Conservation (phyloP, 768 basidiomycete genomes). For the Termitomyces sp. region DNA sequence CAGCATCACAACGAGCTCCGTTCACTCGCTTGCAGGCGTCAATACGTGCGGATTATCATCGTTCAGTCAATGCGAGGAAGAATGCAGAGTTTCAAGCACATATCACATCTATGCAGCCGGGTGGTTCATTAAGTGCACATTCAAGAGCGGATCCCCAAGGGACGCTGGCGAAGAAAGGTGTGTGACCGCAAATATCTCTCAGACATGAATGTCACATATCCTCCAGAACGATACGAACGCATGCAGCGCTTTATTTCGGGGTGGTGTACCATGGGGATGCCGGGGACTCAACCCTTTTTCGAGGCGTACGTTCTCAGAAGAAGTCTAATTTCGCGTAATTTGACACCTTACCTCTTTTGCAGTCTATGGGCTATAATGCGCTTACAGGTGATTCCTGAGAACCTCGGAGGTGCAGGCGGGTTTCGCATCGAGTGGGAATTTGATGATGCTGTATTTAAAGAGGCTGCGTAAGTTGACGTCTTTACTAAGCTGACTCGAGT, state of each 20-base stretch:
- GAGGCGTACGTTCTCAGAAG: conserved; percentile 39
- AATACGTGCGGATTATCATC: conserved; percentile 82
- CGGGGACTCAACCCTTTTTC: conserved; percentile 89
- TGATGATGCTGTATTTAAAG: conserved; percentile 92
- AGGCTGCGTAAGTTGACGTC: conserved; percentile 72
- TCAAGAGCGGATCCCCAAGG: conserved; percentile 65
- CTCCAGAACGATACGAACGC: conserved; percentile 64
- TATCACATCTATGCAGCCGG: conserved; percentile 71
- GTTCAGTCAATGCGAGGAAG: conserved; percentile 69
- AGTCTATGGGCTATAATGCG: conserved; percentile 77
- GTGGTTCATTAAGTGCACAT: conserved; percentile 75
- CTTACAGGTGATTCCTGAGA: conserved; percentile 75
- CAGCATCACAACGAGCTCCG: conserved; percentile 80
- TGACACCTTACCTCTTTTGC: conserved; percentile 15
- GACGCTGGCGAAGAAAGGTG: conserved; percentile 64
- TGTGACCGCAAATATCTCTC: neutral
- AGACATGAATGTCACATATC: neutral
- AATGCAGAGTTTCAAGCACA: conserved; percentile 86
- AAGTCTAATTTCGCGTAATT: conserved; percentile 3
- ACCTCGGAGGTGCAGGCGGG: conserved; percentile 75
- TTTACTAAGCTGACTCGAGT: conserved; percentile 12
- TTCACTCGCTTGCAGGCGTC: conserved; percentile 86
- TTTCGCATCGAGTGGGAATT: conserved; percentile 83
- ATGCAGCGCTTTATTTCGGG: conserved; percentile 70
- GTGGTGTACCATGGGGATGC: conserved; percentile 87